Base-by-base conservation (phyloP, 2,329 filamentous ascomycete species). In the Daldinia sp. region DNA sequence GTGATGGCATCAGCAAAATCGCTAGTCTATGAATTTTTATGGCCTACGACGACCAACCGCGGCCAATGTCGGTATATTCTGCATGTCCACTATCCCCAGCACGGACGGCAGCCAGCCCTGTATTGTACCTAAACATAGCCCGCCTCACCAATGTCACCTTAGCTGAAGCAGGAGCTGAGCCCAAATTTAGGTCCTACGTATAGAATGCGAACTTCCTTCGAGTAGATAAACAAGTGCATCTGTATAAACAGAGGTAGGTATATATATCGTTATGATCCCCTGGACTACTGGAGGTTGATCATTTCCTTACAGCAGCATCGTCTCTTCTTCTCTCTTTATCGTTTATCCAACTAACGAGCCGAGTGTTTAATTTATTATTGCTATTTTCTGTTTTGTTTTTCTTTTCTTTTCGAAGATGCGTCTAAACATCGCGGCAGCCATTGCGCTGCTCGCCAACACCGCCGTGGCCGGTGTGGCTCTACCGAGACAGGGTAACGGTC, bases 361-460 rank as follows among this genome's bases (percentile, higher is more conserved):
- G 6, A 45, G 39, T 45, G 39, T 3, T 45, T 27, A 4, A 43
- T 35, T 35, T n/a, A n/a, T n/a, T n/a, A n/a, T n/a, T n/a, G n/a
- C n/a, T n/a, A n/a, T n/a, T n/a, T n/a, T n/a, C n/a, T n/a, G n/a
- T 43, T n/a, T 11, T 19, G 4, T 13, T 17, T 43, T 19, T n/a
- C 50, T 34, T 30, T 17, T 15, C 9, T 34, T 27, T 10, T 37
- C 6, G n/a, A 68, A 61, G 27, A 73, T 73, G 70, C 54, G 55
- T 63, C 37, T 69, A 34, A 63, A 61, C 34, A 15, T 62, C 29
- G 41, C 37, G 7, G 54, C 58, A 21, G 55, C 66, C 1, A 62
- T 63, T 17, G 39, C 59, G 45, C 53, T 70, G 34, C 59, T 62
- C 55, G 67, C 58, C 54, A 61, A 39, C 23, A 30, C 65, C n/a